These are phyloP conservation scores for Aureobasidium sp. DNA, from an alignment of 2,329 filamentous ascomycete genomes.

Conservation along the genomic window DNA sequence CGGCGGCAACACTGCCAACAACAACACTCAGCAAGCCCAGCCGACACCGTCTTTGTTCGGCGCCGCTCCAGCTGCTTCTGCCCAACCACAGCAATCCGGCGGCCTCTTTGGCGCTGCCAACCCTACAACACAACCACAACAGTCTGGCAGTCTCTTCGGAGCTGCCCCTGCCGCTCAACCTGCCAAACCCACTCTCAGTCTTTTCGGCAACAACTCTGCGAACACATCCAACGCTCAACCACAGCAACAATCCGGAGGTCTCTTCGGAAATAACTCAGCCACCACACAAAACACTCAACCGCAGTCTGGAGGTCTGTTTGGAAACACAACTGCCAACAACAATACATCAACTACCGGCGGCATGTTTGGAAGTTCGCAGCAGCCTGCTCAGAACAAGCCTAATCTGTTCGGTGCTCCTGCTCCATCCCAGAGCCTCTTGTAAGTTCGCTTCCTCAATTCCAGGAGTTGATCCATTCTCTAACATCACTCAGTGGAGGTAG, in stretches of 20 bases:
- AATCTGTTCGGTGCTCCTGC: constrained; percentile 27
- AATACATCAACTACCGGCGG: neutral
- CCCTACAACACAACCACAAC: constrained; percentile 18
- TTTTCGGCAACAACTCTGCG: constrained; percentile 20
- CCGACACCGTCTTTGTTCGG: constrained; percentile 16
- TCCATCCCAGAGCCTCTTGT: constrained; percentile 14
- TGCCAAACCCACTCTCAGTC: constrained; percentile 17
- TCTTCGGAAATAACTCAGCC: constrained; percentile 9
- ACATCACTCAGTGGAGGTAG: constrained; percentile 23
- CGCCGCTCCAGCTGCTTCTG: constrained; percentile 13
- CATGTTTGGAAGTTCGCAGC: constrained; percentile 19
- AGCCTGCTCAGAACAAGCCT: constrained; percentile 15
- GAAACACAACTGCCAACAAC: neutral
- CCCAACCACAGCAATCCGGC: constrained; percentile 18
- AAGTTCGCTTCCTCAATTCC: constrained; percentile 13
- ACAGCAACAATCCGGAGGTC: constrained; percentile 15
- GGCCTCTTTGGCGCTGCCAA: constrained; percentile 21
- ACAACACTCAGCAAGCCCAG: constrained; percentile 12
- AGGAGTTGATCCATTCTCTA: constrained; percentile 19
- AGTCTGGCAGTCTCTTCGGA: constrained; percentile 20
- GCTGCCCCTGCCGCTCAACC: constrained; percentile 4
- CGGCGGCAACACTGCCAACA: neutral
- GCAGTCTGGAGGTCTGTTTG: neutral
- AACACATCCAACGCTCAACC: constrained; percentile 12
- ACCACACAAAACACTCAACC: too few relatives aligned